Evolutionary conservation across 768 basidiomycete species (phyloP).

Genomic region (Rhizopogon vulgaris): DNA sequence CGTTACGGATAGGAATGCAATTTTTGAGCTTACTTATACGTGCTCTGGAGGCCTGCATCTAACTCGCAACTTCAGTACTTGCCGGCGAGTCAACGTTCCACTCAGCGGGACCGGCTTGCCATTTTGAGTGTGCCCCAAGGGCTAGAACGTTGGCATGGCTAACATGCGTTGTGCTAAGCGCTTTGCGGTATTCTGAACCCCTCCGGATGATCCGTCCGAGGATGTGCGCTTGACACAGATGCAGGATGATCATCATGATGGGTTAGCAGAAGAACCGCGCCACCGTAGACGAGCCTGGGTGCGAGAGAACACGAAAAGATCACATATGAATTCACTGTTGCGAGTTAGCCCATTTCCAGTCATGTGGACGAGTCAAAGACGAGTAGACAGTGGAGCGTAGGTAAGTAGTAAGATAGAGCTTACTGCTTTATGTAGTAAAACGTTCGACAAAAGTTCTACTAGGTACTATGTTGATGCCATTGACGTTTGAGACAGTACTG

Average conservation of each 20-base stretch:
- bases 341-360: not conserved
- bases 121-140: not conserved
- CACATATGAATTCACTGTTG: not conserved
- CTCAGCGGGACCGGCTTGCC: not conserved
- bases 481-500: too few species aligned
- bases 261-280: not conserved
- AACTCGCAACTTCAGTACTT: not conserved
- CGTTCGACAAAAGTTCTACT: too few species aligned
- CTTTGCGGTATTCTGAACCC: not conserved
- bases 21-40: too few species aligned
- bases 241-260: not conserved
- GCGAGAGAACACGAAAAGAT: too few species aligned
- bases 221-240: not conserved
- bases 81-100: not conserved
- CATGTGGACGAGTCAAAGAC: not conserved
- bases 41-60: not conserved
- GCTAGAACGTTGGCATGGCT: not conserved
- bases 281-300: not conserved
- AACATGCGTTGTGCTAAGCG: not conserved
- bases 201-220: not conserved
- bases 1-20: not conserved
- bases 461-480: too few species aligned
- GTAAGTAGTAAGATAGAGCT: too few species aligned
- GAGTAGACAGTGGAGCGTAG: not conserved
- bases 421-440: too few species aligned